Conservation (phyloP, 1,284 basidiomycete genomes). For the Ganoderma boninense region DNA sequence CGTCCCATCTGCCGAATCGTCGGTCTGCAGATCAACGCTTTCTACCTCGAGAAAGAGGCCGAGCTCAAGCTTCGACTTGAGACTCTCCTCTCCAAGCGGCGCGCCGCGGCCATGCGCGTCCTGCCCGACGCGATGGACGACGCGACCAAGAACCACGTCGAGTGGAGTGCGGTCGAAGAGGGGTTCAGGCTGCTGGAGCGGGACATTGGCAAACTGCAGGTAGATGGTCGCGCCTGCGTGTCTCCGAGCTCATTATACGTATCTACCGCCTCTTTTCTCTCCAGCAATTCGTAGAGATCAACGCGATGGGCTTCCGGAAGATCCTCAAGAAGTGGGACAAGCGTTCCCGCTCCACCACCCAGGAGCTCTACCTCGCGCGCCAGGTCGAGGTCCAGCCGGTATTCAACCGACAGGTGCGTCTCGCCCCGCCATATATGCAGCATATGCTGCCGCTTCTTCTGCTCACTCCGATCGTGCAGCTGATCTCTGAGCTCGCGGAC, state of each 20-base stretch:
- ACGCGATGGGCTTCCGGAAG: constrained; percentile 97
- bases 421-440: constrained; percentile 15
- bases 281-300: constrained; percentile 98
- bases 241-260: constrained; percentile 30
- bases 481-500: constrained; percentile 96
- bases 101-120: constrained; percentile 79
- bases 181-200: constrained; percentile 95
- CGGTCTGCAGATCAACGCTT: constrained; percentile 92
- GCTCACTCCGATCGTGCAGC: constrained; percentile 49
- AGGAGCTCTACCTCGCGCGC: constrained; percentile 95
- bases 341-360: constrained; percentile 91
- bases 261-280: constrained; percentile 32
- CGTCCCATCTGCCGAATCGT: background rate
- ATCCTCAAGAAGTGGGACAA: constrained; percentile 99
- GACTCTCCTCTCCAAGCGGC: constrained; percentile 93
- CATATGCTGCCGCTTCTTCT: background rate
- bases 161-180: constrained; percentile 95
- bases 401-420: constrained; percentile 90
- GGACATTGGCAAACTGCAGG: constrained; percentile 96
- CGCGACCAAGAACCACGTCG: constrained; percentile 73
- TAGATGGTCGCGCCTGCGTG: constrained; percentile 44
- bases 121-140: constrained; percentile 68
- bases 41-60: constrained; percentile 98
- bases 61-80: constrained; percentile 93
- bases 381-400: constrained; percentile 99